These are phyloP conservation scores for Sugiyamaella neomexicana DNA, from an alignment of 1,139 yeast species.

Conservation along the genomic window DNA sequence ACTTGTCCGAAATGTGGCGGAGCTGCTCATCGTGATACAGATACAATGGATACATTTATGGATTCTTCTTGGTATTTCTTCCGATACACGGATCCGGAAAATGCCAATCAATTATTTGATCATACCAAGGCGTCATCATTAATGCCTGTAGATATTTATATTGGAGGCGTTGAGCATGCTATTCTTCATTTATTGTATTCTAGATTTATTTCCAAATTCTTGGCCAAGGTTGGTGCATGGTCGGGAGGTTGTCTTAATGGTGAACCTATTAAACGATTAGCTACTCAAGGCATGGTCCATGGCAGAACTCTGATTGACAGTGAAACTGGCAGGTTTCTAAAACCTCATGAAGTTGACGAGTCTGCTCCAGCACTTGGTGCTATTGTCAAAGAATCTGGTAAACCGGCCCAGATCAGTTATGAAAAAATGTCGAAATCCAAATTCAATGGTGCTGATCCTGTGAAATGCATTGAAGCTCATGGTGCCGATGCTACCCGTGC, in stretches of 20 bases:
- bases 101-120: conserved; percentile 54
- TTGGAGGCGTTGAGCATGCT: conserved; percentile 97
- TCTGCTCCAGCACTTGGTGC: conserved; percentile 45
- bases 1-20: conserved; percentile 79
- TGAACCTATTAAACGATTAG: conserved; percentile 77
- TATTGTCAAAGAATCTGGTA: conserved; percentile 51
- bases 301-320: conserved; percentile 83
- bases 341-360: conserved; percentile 66
- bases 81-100: conserved; percentile 76
- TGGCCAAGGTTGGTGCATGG: conserved; percentile 63
- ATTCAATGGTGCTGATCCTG: conserved; percentile 91
- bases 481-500: conserved; percentile 97
- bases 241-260: conserved; percentile 52
- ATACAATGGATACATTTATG: conserved; percentile 98
- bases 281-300: conserved; percentile 98
- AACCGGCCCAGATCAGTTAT: conserved; percentile 54
- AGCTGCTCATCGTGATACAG: conserved; percentile 84
- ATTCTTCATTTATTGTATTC: conserved; percentile 84
- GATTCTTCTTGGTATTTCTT: conserved; percentile 97
- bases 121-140: conserved; percentile 51
- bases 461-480: conserved; percentile 66
- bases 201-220: conserved; percentile 78
- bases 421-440: conserved; percentile 98
- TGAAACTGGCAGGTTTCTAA: conserved; percentile 66
- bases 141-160: conserved; percentile 85